Conservation (phyloP, 441 rosid genomes). For the Codiaeum variegatum region DNA sequence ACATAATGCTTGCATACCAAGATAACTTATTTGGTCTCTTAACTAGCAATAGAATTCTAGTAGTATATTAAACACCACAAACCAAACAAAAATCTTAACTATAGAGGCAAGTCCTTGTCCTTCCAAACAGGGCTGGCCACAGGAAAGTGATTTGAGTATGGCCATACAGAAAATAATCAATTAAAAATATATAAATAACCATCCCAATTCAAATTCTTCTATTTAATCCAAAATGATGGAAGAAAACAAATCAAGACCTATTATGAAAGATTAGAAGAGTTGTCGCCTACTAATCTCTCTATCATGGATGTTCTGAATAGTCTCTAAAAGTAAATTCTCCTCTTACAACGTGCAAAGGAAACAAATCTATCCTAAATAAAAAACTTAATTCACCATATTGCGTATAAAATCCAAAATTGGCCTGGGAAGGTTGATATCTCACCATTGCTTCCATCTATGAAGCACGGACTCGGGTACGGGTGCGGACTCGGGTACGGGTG, state of each 20-base stretch:
- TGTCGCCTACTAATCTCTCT: not conserved
- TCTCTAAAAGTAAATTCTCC: not conserved
- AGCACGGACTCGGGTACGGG: too few relatives aligned
- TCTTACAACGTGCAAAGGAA: not conserved
- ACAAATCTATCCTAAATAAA: not conserved
- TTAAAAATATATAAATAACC: not conserved
- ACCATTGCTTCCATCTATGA: too few relatives aligned
- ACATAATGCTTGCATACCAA: not conserved
- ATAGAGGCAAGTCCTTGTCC: not conserved
- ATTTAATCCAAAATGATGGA: not conserved
- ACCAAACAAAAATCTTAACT: not conserved
- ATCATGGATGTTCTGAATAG: not conserved
- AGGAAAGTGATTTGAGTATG: not conserved
- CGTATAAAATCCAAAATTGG: not conserved
- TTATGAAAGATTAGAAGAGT: not conserved
- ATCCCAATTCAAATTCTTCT: not conserved
- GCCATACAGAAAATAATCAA: not conserved
- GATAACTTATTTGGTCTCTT: not conserved
- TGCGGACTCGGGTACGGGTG: too few relatives aligned
- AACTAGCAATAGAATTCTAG: not conserved
- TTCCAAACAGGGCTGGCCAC: not conserved
- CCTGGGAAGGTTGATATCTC: too few relatives aligned
- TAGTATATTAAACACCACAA: not conserved
- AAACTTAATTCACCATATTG: not conserved
- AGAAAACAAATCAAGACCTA: not conserved